Conservation (phyloP, 2,329 filamentous ascomycete genomes). For the Cucurbitaria berberidis region DNA sequence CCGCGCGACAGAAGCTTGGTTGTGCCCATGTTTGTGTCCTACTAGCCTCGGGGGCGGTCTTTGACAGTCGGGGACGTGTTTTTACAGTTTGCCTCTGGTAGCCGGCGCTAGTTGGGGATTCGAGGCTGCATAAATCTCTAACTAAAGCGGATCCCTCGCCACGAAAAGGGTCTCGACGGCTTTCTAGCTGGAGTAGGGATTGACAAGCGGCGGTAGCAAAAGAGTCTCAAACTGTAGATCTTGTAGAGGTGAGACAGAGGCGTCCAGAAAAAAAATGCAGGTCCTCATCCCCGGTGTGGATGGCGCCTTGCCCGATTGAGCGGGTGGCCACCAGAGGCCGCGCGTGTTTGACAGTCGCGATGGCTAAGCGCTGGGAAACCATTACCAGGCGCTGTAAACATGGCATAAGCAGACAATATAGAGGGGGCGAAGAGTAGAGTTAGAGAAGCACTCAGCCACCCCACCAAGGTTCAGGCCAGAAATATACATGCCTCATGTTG, state of each 20-base stretch:
- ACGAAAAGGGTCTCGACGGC: background rate
- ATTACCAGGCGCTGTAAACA: background rate
- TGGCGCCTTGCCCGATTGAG: background rate
- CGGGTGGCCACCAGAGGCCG: background rate
- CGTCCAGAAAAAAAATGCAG: no score
- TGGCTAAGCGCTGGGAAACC: background rate
- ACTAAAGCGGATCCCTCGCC: background rate
- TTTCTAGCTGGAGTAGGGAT: background rate
- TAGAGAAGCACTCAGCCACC: no score
- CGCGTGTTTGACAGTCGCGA: conserved; percentile 1
- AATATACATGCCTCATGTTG: no score
- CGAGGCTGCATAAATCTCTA: background rate
- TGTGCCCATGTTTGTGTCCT: background rate
- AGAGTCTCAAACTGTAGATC: background rate
- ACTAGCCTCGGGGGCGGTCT: background rate
- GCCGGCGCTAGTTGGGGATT: background rate
- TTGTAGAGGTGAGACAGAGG: no score
- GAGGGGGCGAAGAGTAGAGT: background rate
- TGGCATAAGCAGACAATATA: background rate
- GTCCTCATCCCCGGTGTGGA: background rate
- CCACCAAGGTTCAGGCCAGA: no score
- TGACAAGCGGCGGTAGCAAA: background rate
- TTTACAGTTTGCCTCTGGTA: background rate
- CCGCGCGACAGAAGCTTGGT: background rate
- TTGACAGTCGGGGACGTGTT: background rate